A percentile compares a stretch with the other conserved stretches of the same genome.
phyloP scores from a whole-genome alignment of 352 stramenopile genomes.

The Phytopythium mirpurense region DNA sequence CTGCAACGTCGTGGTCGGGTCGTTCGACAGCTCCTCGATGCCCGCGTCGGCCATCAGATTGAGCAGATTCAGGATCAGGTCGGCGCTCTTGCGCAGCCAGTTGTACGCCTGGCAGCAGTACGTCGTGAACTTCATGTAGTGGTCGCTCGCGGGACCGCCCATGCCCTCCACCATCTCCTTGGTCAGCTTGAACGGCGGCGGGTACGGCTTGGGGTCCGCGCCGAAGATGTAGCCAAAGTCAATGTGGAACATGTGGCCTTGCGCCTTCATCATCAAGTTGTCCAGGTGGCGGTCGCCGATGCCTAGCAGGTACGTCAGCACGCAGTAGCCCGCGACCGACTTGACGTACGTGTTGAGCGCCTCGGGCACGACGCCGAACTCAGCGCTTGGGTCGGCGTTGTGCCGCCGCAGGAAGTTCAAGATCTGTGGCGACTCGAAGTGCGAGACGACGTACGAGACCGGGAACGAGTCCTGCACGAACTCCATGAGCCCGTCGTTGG shows the following conservation, averaged over 20 bases:
- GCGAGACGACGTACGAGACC: slow-evolving; percentile 94
- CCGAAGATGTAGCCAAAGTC: slow-evolving; percentile 99
- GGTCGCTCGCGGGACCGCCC: slow-evolving; percentile 87
- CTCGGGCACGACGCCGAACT: slow-evolving; percentile 89
- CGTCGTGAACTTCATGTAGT: slow-evolving; percentile 92
- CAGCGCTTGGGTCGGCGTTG: slow-evolving; percentile 75
- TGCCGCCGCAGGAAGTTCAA: slow-evolving; percentile 84
- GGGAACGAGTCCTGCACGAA: slow-evolving; percentile 96
- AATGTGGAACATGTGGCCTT: slow-evolving; percentile 99
- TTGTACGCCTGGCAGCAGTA: slow-evolving; percentile 93
- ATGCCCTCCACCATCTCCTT: slow-evolving; percentile 97
- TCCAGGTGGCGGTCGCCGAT: slow-evolving; percentile 99
- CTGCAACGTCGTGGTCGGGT: slow-evolving; percentile 77
- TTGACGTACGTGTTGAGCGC: slow-evolving; percentile 96
- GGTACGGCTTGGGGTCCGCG: slow-evolving; percentile 97
- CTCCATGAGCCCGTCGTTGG: slow-evolving; percentile 94
- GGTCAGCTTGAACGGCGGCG: slow-evolving; percentile 98
- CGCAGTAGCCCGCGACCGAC: slow-evolving; percentile 98
- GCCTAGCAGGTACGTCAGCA: slow-evolving; percentile 98
- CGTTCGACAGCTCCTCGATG: slow-evolving; percentile 91
- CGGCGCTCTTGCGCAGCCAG: slow-evolving; percentile 95
- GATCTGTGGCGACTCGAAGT: slow-evolving; percentile 92
- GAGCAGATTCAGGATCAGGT: slow-evolving; percentile 98
- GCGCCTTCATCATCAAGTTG: slow-evolving; percentile 98
- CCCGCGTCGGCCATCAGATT: slow-evolving; percentile 98